These are phyloP conservation scores for Pseudopyrenochaeta lycopersici DNA, from an alignment of 2,329 filamentous ascomycete species.

Conservation along the genomic window DNA sequence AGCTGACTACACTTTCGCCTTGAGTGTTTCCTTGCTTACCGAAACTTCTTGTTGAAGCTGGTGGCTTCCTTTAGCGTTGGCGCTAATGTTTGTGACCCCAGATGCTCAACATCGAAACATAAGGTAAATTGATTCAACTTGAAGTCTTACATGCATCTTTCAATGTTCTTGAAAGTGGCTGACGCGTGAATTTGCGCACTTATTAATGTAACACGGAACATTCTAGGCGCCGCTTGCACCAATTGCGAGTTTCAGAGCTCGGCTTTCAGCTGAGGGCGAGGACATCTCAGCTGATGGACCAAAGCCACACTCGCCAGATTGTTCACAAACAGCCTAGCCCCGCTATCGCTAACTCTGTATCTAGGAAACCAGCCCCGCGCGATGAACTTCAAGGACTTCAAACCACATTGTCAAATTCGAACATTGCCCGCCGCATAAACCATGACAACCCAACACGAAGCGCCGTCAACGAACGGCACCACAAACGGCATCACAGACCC, in stretches of 20 bases:
- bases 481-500: constrained; percentile 3
- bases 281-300: neutral
- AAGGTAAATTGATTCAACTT: too few relatives aligned
- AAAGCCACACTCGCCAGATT: neutral
- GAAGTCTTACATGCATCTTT: neutral
- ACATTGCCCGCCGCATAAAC: neutral
- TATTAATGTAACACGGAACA: neutral
- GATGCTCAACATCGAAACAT: too few relatives aligned
- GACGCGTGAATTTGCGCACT: neutral
- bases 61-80: too few relatives aligned
- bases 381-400: neutral
- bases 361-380: neutral
- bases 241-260: neutral
- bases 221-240: neutral
- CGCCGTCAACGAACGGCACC: neutral
- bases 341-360: neutral
- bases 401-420: neutral
- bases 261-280: neutral
- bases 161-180: neutral
- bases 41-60: too few relatives aligned
- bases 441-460: constrained; percentile 11
- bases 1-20: too few relatives aligned
- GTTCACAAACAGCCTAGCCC: neutral
- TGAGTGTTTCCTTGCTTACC: too few relatives aligned
- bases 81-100: too few relatives aligned